A percentile compares a stretch with the other conserved stretches of the same genome.
These are phyloP conservation scores for Talaromyces sp. DNA, from an alignment of 2,329 filamentous ascomycete genomes.

Conservation along the genomic window DNA sequence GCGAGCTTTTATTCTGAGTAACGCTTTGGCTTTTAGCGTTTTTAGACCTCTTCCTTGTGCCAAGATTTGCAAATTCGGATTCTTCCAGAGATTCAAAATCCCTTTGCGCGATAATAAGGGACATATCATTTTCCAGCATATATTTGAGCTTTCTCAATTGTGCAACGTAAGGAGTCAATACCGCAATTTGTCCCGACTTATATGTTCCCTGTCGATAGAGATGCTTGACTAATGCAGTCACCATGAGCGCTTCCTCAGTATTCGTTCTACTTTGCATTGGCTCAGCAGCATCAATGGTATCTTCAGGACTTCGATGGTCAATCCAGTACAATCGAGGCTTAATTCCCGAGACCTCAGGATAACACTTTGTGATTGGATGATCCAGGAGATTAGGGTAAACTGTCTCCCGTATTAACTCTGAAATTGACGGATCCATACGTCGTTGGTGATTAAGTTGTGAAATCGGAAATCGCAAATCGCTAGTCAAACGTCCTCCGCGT, in stretches of 20 bases:
- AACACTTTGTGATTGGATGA: background rate
- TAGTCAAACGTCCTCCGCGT: background rate
- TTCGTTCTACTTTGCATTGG: background rate
- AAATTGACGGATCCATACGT: background rate
- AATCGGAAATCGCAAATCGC: background rate
- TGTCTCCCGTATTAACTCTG: background rate
- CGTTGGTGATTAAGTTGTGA: background rate
- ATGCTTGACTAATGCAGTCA: background rate
- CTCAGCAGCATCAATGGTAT: background rate
- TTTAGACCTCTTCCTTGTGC: background rate
- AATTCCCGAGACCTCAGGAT: background rate
- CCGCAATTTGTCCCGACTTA: background rate
- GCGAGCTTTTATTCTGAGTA: background rate
- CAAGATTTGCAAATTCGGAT: background rate
- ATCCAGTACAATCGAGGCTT: background rate
- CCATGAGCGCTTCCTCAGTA: background rate
- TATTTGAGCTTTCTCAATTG: background rate
- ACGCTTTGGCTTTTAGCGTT: background rate
- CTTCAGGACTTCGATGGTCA: background rate
- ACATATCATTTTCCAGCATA: background rate
- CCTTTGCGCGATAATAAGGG: background rate
- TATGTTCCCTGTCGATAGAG: background rate
- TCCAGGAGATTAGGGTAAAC: background rate
- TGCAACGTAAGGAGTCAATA: background rate
- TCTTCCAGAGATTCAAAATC: background rate